phyloP scores from a whole-genome alignment of 2,329 filamentous ascomycete genomes.

The Pseudogymnoascus sp. region DNA sequence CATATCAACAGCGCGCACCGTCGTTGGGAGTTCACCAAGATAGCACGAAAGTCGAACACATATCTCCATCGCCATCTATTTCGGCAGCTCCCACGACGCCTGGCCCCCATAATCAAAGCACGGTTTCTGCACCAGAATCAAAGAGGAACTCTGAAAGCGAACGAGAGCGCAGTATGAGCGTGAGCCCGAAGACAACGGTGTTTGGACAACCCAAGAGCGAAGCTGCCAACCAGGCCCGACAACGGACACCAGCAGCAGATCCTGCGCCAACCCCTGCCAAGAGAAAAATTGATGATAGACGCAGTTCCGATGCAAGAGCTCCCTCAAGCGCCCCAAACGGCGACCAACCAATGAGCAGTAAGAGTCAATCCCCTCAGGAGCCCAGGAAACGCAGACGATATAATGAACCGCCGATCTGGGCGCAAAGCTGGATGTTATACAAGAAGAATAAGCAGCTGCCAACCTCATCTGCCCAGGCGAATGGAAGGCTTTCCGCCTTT shows the following conservation, averaged over 20 bases:
- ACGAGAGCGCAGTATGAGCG: slow-evolving; percentile 62
- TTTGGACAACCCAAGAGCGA: slow-evolving; percentile 28
- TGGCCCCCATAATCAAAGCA: slow-evolving; percentile 39
- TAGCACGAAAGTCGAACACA: slow-evolving; percentile 26
- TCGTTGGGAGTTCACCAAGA: slow-evolving; percentile 18
- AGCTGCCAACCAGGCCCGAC: slow-evolving; percentile 15
- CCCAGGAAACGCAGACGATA: slow-evolving; percentile 27
- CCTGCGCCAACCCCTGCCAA: slow-evolving; percentile 37
- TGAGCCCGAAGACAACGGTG: slow-evolving; percentile 65
- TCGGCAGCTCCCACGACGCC: slow-evolving; percentile 36
- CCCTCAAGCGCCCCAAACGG: slow-evolving; percentile 20
- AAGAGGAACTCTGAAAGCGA: slow-evolving; percentile 48
- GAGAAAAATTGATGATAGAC: slow-evolving; percentile 40
- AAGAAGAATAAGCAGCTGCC: slow-evolving; percentile 1
- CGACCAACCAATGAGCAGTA: background rate
- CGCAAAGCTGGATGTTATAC: slow-evolving; percentile 20
- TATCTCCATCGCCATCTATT: slow-evolving; percentile 31
- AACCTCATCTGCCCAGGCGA: slow-evolving; percentile 22
- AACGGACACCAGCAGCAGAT: slow-evolving; percentile 27
- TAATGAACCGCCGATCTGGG: slow-evolving; percentile 44
- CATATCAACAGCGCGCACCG: slow-evolving; percentile 47
- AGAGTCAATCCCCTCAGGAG: slow-evolving; percentile 1
- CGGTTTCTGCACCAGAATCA: slow-evolving; percentile 33
- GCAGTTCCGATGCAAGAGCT: slow-evolving; percentile 15
- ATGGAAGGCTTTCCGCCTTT: slow-evolving; percentile 10